Evolutionary conservation across 1,284 basidiomycete species (phyloP), one percentile per base, ranked within the genome.

Genomic region (Leccinum fuscescens): DNA sequence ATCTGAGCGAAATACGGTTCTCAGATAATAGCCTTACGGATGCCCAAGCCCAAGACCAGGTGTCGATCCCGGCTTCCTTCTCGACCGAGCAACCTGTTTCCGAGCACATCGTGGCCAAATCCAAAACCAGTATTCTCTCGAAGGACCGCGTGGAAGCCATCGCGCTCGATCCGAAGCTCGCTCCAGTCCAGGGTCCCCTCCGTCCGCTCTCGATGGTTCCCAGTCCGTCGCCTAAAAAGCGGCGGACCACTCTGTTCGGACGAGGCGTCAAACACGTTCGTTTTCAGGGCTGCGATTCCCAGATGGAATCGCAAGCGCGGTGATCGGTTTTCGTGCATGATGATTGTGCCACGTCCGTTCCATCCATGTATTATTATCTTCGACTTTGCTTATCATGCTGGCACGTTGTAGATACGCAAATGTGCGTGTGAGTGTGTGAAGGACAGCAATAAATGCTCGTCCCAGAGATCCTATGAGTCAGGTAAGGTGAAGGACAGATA

Each of bases 161-260:
- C 12, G 42, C 57, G 4, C 57, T 63, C 15, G 71, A 72, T 35
- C 73, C 70, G 6, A 72, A 75, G 59, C 72, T 72, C 20, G 69
- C 72, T 1, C 70, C 70, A 27, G 70, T 75, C n/a, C 73, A 73
- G 12, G 72, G 59, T 11, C 70, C 73, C 14, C 64, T 72, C 15
- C 72, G 72, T 1, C 73, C 73, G 12, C 37, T 72, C 8, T 72
- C 70, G 29, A 74, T 61, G 59, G 35, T 63, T 22, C 56, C 59
- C 1, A 58, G 64, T 50, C 71, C 62, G 15, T 27, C 64, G 14
- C 62, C 46, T 54, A 60, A 52, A 58, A 60, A 62, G 55, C 58
- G 62, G 59, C 44, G 55, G 57, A 61, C 59, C 7, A 50, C 24
- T 50, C 57, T 72, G 20, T 72, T 70, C 48, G 70, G 70, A 29